Percentiles rank a stretch among this genome's conserved stretches.
These are phyloP conservation scores for Ambrosia artemisiifolia DNA, from an alignment of 129 eudicot species.

Conservation along the genomic window DNA sequence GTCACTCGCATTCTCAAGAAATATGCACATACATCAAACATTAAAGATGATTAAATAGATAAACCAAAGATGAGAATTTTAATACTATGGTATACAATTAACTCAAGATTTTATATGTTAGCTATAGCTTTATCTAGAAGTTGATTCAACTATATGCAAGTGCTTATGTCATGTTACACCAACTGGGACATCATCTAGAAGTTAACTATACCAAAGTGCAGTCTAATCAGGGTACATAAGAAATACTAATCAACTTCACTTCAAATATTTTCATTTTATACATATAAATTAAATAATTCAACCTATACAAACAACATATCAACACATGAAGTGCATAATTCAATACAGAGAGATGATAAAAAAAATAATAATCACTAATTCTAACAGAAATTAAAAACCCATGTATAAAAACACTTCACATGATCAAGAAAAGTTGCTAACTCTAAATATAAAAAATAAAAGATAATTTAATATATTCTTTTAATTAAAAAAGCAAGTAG, in stretches of 20 bases:
- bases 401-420: constrained; percentile 18
- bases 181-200: background rate
- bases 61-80: constrained; percentile 1
- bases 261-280: background rate
- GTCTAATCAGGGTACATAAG: too few species aligned
- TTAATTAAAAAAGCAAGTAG: constrained; percentile 4
- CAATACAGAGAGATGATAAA: constrained; percentile 13
- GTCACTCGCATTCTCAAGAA: constrained; percentile 4
- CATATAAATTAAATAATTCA: background rate
- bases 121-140: background rate
- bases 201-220: background rate
- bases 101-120: background rate
- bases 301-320: constrained; percentile 11
- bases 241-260: background rate
- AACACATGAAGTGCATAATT: constrained; percentile 27
- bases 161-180: constrained; percentile 4
- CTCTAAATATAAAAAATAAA: background rate
- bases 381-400: constrained; percentile 15
- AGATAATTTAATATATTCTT: background rate
- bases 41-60: background rate
- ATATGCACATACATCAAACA: background rate
- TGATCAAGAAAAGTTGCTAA: constrained; percentile 14
- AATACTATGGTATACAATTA: background rate
- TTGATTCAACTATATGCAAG: constrained; percentile 2
- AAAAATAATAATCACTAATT: background rate